Conservation (phyloP, 768 basidiomycete genomes). For the Mycena maculata region DNA sequence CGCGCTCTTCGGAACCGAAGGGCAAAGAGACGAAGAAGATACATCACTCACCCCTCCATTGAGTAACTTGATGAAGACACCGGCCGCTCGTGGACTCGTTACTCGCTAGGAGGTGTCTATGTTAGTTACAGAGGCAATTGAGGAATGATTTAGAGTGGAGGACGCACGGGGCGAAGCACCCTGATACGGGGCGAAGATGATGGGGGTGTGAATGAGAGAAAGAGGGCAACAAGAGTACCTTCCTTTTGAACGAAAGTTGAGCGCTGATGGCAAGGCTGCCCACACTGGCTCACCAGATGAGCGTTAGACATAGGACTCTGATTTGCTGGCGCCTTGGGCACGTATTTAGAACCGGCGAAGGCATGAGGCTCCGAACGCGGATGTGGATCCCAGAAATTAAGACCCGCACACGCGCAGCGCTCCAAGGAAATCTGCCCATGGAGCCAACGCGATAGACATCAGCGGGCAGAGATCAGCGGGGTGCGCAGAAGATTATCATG, state of each 20-base stretch:
- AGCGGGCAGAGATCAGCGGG: too few relatives aligned
- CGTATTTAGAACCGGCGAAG: too few relatives aligned
- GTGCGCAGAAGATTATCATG: too few relatives aligned
- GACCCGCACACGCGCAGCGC: too few relatives aligned
- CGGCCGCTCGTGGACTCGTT: not conserved
- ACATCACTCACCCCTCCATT: not conserved
- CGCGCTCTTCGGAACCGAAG: not conserved
- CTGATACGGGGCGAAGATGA: not conserved
- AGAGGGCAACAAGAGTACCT: not conserved
- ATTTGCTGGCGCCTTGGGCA: too few relatives aligned
- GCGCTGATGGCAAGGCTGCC: conserved; percentile 1
- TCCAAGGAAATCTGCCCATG: too few relatives aligned
- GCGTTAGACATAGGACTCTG: too few relatives aligned
- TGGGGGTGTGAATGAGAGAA: not conserved
- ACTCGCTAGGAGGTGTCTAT: not conserved
- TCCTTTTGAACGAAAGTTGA: conserved; percentile 11
- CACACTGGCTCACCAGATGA: too few relatives aligned
- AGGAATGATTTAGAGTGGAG: not conserved
- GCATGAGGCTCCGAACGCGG: too few relatives aligned
- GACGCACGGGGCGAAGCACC: not conserved
- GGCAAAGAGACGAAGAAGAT: not conserved
- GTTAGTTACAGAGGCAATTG: not conserved
- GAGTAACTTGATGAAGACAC: not conserved
- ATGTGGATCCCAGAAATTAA: too few relatives aligned
- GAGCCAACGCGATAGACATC: too few relatives aligned